Percentiles rank a stretch among this genome's conserved stretches.
Conservation (phyloP, 441 rosid genomes). For the California macrophylla region DNA sequence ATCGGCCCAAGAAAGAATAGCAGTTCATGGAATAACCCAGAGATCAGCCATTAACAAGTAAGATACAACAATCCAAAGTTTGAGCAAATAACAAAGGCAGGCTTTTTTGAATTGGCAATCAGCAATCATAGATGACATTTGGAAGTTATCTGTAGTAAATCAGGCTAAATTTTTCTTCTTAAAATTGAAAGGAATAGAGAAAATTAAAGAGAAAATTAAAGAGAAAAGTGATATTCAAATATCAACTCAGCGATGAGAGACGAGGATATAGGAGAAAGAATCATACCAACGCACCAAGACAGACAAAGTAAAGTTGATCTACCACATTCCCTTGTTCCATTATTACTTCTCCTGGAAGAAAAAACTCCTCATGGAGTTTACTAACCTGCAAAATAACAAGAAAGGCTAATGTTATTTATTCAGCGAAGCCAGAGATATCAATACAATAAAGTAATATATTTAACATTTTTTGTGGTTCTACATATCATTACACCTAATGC, state of each 20-base stretch:
- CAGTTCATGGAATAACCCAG: neutral
- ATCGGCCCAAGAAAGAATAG: neutral
- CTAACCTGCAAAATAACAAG: conserved; percentile 39
- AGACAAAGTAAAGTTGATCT: conserved; percentile 87
- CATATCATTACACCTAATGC: neutral
- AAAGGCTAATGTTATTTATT: neutral
- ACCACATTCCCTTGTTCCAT: conserved; percentile 82
- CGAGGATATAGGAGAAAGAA: conserved; percentile 6
- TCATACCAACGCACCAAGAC: conserved; percentile 74
- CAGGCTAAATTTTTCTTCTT: neutral
- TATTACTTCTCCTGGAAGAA: conserved; percentile 89
- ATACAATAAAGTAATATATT: neutral
- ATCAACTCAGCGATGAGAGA: conserved; percentile 1
- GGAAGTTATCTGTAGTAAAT: neutral
- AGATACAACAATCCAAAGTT: neutral
- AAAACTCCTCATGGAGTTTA: conserved; percentile 87
- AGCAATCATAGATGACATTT: neutral
- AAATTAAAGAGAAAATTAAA: neutral
- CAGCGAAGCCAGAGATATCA: neutral
- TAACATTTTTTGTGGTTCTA: neutral
- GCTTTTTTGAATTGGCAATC: neutral
- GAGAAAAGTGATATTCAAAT: neutral
- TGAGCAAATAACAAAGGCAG: neutral
- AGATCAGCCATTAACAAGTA: neutral
- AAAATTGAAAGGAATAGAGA: conserved; percentile 2